These are phyloP conservation scores for Lentinula boryana DNA, from an alignment of 768 basidiomycete species.

Conservation along the genomic window DNA sequence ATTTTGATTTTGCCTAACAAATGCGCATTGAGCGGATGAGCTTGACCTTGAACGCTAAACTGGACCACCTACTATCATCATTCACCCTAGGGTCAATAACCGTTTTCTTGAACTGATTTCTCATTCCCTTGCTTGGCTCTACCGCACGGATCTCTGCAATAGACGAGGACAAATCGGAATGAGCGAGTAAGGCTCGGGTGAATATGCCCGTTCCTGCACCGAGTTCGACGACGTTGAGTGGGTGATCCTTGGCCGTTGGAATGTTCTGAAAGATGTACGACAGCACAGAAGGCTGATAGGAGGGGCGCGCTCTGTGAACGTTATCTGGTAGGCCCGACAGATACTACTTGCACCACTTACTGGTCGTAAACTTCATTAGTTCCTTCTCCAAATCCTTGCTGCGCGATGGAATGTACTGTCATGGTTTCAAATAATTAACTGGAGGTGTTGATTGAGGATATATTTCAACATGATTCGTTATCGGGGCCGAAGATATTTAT, in stretches of 20 bases:
- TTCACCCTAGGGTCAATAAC: constrained; percentile 38
- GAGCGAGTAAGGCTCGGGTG: constrained; percentile 70
- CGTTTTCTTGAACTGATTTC: constrained; percentile 56
- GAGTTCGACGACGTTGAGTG: constrained; percentile 65
- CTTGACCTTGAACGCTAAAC: background rate
- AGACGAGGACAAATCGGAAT: constrained; percentile 45
- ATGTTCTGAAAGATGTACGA: constrained; percentile 50
- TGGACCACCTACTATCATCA: background rate
- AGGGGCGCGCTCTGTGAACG: constrained; percentile 62
- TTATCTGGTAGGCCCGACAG: background rate
- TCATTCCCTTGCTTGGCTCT: constrained; percentile 89
- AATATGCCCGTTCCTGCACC: constrained; percentile 89
- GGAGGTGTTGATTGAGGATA: too few species aligned
- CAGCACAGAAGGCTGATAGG: constrained; percentile 66
- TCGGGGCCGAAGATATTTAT: too few species aligned
- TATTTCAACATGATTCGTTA: too few species aligned
- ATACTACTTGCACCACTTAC: constrained; percentile 24
- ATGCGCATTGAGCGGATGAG: too few species aligned
- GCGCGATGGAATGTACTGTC: constrained; percentile 2
- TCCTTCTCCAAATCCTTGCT: constrained; percentile 51
- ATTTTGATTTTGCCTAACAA: constrained; percentile 17
- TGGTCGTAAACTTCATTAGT: constrained; percentile 82
- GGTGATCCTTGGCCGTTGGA: constrained; percentile 18
- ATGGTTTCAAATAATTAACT: background rate
- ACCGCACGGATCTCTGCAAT: constrained; percentile 59